phyloP scores from a whole-genome alignment of 1,284 basidiomycete genomes.

The Ganoderma lingzhi region DNA sequence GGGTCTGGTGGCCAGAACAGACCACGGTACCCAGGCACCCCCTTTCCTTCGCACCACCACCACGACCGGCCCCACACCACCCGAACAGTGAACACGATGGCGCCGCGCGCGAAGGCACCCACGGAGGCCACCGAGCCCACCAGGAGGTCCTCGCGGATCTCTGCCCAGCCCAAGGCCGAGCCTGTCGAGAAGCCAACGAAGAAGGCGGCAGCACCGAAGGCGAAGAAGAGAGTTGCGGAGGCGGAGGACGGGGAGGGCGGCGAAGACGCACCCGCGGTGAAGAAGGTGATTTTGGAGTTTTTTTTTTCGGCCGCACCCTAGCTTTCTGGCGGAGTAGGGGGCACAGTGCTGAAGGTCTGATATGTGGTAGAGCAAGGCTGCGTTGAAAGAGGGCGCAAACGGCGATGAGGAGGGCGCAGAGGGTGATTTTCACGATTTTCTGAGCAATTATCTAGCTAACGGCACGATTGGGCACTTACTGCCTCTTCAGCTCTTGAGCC shows the following conservation, averaged over 20 bases:
- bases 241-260: conserved; percentile 29
- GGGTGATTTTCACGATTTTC: conserved; percentile 11
- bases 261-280: conserved; percentile 36
- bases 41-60: conserved; percentile 24
- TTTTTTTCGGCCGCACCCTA: neutral
- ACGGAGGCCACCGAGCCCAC: conserved; percentile 33
- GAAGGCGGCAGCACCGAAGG: conserved; percentile 31
- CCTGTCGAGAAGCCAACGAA: conserved; percentile 29
- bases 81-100: conserved; percentile 22
- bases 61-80: conserved; percentile 11
- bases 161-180: conserved; percentile 42
- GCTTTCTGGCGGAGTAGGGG: neutral
- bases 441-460: neutral
- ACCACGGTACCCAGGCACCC: conserved; percentile 28
- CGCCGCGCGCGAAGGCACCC: conserved; percentile 34
- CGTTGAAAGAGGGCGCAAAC: conserved; percentile 30
- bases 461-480: neutral
- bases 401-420: conserved; percentile 17
- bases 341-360: neutral
- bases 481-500: conserved; percentile 29
- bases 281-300: conserved; percentile 37
- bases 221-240: conserved; percentile 39
- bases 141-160: conserved; percentile 41
- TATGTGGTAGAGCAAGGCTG: conserved; percentile 33
- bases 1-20: conserved; percentile 6